Conservation (phyloP, 2,329 filamentous ascomycete species). For the Aspergillus alliaceus region DNA sequence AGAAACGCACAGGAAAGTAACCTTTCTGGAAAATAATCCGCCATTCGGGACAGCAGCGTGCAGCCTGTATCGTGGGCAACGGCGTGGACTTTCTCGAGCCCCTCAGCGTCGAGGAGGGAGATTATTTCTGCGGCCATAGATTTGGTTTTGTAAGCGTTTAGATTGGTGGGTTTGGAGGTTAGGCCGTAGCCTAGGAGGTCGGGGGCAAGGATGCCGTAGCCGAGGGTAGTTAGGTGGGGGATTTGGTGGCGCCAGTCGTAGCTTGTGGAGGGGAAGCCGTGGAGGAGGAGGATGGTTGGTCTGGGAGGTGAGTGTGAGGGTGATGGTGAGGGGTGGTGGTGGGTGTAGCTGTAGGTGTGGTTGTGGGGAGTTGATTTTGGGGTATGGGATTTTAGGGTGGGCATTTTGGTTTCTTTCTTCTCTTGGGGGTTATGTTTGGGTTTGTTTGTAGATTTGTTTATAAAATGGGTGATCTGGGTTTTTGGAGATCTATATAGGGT, state of each 20-base stretch:
- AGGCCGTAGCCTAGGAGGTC: conserved; percentile 46
- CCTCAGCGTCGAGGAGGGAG: conserved; percentile 33
- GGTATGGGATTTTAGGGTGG: conserved; percentile 12
- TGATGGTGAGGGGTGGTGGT: conserved; percentile 19
- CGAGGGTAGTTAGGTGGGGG: conserved; percentile 30
- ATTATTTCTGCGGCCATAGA: conserved; percentile 34
- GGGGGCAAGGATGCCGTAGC: conserved; percentile 46
- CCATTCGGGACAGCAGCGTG: conserved; percentile 25
- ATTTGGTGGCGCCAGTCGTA: conserved; percentile 48
- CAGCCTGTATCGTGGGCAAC: conserved; percentile 29
- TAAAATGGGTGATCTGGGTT: background rate
- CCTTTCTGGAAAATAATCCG: conserved; percentile 21
- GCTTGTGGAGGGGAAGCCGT: conserved; percentile 51
- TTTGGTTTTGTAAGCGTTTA: conserved; percentile 30
- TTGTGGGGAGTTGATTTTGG: conserved; percentile 17
- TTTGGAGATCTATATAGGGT: background rate
- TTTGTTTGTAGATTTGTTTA: background rate
- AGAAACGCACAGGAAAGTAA: conserved; percentile 22
- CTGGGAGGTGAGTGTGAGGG: background rate
- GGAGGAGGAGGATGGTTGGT: conserved; percentile 48
- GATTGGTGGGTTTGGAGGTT: conserved; percentile 29
- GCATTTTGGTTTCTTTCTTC: background rate
- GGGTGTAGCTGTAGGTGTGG: conserved; percentile 31
- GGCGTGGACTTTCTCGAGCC: conserved; percentile 17
- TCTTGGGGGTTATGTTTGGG: background rate